These are phyloP conservation scores for Aspergillus luchuensis DNA, from an alignment of 2,329 filamentous ascomycete species.

Conservation along the genomic window DNA sequence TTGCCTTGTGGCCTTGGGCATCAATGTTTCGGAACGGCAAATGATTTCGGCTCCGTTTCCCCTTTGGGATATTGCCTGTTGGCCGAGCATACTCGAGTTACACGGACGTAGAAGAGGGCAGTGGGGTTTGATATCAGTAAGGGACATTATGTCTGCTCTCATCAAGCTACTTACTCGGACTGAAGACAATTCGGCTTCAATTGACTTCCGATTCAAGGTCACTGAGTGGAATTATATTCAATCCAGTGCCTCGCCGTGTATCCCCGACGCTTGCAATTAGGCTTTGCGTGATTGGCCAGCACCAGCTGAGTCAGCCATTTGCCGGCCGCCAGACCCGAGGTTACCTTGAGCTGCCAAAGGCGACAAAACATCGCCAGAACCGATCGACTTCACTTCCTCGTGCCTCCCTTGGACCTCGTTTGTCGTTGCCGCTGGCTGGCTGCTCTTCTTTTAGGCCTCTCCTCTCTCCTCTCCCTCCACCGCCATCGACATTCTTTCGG, in stretches of 20 bases:
- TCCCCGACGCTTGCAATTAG: conserved; percentile 45
- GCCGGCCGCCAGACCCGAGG: conserved; percentile 41
- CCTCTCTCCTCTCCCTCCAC: conserved; percentile 17
- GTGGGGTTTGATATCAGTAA: neutral
- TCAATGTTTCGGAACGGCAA: conserved; percentile 10
- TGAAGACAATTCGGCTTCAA: too few relatives aligned
- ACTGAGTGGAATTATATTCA: conserved; percentile 16
- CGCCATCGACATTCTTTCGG: neutral
- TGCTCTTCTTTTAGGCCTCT: conserved; percentile 13
- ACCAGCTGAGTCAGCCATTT: conserved; percentile 33
- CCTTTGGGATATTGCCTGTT: conserved; percentile 13
- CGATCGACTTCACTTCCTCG: conserved; percentile 15
- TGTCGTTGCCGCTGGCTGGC: conserved; percentile 25
- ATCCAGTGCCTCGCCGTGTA: conserved; percentile 32
- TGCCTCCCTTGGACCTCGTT: conserved; percentile 20
- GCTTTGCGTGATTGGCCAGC: conserved; percentile 31
- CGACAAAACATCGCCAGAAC: conserved; percentile 27
- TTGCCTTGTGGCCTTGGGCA: conserved; percentile 9
- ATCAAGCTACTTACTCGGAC: too few relatives aligned
- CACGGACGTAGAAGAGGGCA: conserved; percentile 5
- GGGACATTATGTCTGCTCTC: too few relatives aligned
- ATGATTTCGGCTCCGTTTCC: conserved; percentile 18
- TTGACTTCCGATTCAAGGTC: neutral
- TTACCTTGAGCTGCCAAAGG: conserved; percentile 27
- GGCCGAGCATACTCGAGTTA: neutral